Evolutionary conservation across 805 yeast genomes (phyloP).

Genomic region (Aciculoconidium aculeatum): DNA sequence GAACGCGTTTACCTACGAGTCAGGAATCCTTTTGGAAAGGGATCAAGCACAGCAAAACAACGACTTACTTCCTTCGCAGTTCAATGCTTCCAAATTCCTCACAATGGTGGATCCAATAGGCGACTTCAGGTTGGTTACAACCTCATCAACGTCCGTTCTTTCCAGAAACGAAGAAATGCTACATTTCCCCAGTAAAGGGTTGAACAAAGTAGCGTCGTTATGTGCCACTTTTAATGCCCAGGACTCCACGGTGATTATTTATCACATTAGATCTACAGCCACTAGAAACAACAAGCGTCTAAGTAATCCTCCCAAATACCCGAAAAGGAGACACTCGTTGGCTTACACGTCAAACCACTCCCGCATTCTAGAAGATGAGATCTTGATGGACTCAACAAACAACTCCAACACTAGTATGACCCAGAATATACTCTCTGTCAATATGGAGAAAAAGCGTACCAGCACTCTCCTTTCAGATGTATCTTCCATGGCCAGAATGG

Average conservation of each 20-base stretch:
- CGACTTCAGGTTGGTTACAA: slow-evolving; percentile 65
- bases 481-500: slow-evolving; percentile 42
- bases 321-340: slow-evolving; percentile 22
- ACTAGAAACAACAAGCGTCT: slow-evolving; percentile 13
- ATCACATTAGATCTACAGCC: slow-evolving; percentile 44
- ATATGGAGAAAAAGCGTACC: slow-evolving; percentile 39
- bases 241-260: slow-evolving; percentile 43
- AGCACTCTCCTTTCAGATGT: slow-evolving; percentile 38
- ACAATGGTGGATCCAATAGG: slow-evolving; percentile 70
- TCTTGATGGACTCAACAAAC: slow-evolving; percentile 5
- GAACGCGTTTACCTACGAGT: slow-evolving; percentile 56
- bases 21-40: slow-evolving; percentile 63
- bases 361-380: slow-evolving; percentile 39
- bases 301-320: slow-evolving; percentile 9
- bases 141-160: slow-evolving; percentile 64
- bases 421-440: slow-evolving; percentile 25
- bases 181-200: slow-evolving; percentile 43
- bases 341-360: slow-evolving; percentile 39
- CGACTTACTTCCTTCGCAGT: slow-evolving; percentile 13
- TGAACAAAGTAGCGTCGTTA: slow-evolving; percentile 31
- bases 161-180: slow-evolving; percentile 52
- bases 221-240: slow-evolving; percentile 51
- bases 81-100: slow-evolving; percentile 41
- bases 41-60: slow-evolving; percentile 18
- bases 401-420: slow-evolving; percentile 4